A percentile compares a stretch with the other conserved stretches of the same genome.
Evolutionary conservation across 129 eudicot species (phyloP).

Genomic region (Lonicera japonica): DNA sequence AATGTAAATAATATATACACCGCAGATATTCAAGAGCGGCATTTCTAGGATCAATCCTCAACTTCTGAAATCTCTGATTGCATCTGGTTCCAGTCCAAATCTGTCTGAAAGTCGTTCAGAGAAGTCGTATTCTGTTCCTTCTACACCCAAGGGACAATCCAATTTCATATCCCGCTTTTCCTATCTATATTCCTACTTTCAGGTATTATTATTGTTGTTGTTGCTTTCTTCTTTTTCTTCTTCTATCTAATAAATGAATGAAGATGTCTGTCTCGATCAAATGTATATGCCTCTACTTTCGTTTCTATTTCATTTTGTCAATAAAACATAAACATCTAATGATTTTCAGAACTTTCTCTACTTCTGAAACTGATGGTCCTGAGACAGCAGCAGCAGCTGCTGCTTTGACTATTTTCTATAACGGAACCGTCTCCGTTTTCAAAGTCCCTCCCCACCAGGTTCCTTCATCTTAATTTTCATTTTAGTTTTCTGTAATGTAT

Average conservation of each 20-base stretch:
- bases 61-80: constrained; percentile 50
- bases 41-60: constrained; percentile 67
- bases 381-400: no score
- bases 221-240: no score
- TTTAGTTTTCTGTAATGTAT: not conserved
- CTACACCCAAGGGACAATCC: constrained; percentile 5
- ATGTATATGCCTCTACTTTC: no score
- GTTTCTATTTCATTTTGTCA: no score
- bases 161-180: constrained; percentile 9
- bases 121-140: constrained; percentile 13
- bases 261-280: no score
- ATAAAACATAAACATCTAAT: no score
- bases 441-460: constrained; percentile 40
- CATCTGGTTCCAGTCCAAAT: constrained; percentile 20
- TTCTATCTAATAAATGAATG: no score
- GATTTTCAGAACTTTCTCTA: not conserved
- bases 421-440: constrained; percentile 51
- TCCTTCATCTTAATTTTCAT: not conserved
- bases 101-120: constrained; percentile 3
- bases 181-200: constrained; percentile 23
- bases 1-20: not conserved
- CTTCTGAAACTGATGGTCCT: constrained; percentile 5
- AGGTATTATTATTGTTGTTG: constrained; percentile 2
- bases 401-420: constrained; percentile 63
- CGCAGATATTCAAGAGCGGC: constrained; percentile 48